Percentiles rank a stretch among this genome's conserved stretches.
Evolutionary conservation across 768 basidiomycete genomes (phyloP).

Genomic region (Gelatoporia subvermispora): DNA sequence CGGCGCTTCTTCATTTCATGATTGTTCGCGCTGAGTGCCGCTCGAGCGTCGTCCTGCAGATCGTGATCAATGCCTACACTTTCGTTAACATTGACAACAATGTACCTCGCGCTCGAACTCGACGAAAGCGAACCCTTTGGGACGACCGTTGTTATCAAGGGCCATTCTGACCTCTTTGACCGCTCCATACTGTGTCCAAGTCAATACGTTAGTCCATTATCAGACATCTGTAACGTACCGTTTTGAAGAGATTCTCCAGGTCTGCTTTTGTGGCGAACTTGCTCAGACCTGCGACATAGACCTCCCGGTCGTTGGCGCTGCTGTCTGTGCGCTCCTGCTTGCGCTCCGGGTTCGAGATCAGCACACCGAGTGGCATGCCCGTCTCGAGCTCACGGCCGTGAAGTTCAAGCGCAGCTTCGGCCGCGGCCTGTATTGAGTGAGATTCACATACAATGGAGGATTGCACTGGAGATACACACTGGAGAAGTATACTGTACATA

Average conservation of each 20-base stretch:
- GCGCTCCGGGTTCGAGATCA: slow-evolving; percentile 85
- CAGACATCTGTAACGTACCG: slow-evolving; percentile 39
- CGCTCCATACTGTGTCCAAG: slow-evolving; percentile 59
- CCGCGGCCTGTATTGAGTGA: slow-evolving; percentile 43
- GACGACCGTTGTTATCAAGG: slow-evolving; percentile 60
- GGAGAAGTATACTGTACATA: slow-evolving; percentile 90
- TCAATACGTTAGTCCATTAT: background rate
- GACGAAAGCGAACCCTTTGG: slow-evolving; percentile 88
- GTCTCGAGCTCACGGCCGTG: slow-evolving; percentile 73
- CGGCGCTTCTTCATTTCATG: slow-evolving; percentile 85
- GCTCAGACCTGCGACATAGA: slow-evolving; percentile 86
- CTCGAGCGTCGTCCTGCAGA: slow-evolving; percentile 59
- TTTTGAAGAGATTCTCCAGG: slow-evolving; percentile 71
- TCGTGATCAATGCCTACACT: background rate
- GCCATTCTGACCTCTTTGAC: slow-evolving; percentile 81
- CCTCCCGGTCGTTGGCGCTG: slow-evolving; percentile 74
- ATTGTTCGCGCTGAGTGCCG: slow-evolving; percentile 78
- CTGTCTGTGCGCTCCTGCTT: slow-evolving; percentile 90
- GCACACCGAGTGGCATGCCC: slow-evolving; percentile 65
- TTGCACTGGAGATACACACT: slow-evolving; percentile 37
- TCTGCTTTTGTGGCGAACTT: slow-evolving; percentile 75
- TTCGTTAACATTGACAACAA: background rate
- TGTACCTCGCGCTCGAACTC: slow-evolving; percentile 83
- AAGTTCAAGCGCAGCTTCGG: slow-evolving; percentile 73
- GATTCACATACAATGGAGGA: background rate